phyloP scores from a whole-genome alignment of 352 stramenopile species.

The Phytophthora lateralis region DNA sequence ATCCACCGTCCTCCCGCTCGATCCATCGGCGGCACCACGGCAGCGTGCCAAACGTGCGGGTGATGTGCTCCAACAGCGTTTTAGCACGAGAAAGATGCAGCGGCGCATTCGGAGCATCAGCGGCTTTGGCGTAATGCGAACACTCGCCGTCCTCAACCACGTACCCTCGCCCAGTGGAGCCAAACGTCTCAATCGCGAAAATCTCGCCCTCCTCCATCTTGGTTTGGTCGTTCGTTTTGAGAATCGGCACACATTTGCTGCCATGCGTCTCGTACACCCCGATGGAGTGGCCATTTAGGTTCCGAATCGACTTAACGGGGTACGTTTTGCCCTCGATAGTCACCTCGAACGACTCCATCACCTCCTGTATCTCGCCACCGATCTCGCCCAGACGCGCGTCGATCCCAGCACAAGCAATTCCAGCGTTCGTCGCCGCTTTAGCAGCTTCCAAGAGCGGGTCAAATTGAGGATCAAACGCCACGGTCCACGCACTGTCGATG shows the following conservation, averaged over 20 bases:
- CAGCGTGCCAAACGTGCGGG: constrained; percentile 98
- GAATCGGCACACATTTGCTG: constrained; percentile 98
- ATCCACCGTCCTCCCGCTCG: constrained; percentile 97
- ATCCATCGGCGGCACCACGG: constrained; percentile 98
- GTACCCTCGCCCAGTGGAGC: constrained; percentile 83
- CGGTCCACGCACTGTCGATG: constrained; percentile 98
- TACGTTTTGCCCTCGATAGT: constrained; percentile 96
- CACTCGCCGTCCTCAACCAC: constrained; percentile 96
- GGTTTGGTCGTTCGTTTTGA: constrained; percentile 91
- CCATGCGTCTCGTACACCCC: constrained; percentile 96
- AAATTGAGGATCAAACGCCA: constrained; percentile 95
- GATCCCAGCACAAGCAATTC: constrained; percentile 93
- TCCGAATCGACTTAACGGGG: constrained; percentile 95
- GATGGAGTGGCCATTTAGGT: constrained; percentile 99
- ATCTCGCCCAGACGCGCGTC: constrained; percentile 93
- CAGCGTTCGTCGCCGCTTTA: constrained; percentile 93
- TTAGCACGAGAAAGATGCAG: constrained; percentile 92
- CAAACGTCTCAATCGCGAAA: constrained; percentile 98
- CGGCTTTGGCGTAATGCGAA: constrained; percentile 98
- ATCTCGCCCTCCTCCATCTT: constrained; percentile 98
- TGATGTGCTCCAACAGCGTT: constrained; percentile 97
- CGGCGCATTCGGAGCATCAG: constrained; percentile 94
- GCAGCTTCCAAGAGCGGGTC: constrained; percentile 92
- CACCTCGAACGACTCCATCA: constrained; percentile 98
- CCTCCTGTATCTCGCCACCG: constrained; percentile 94